phyloP scores from a whole-genome alignment of 768 basidiomycete genomes.

The Hericium coralloides region DNA sequence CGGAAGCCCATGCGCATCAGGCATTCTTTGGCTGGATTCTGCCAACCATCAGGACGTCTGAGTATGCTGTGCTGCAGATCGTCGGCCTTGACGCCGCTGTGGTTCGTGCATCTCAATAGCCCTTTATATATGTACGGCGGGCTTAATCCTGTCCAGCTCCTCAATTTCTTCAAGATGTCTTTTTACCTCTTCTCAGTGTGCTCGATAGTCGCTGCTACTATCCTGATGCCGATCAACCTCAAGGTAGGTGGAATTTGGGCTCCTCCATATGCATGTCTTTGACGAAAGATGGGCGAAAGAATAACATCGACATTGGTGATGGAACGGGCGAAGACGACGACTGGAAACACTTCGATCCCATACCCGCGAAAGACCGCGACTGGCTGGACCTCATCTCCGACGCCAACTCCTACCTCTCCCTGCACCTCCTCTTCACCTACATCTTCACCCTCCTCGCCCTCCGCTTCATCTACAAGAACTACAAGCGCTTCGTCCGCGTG shows the following conservation, averaged over 20 bases:
- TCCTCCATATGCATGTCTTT: not conserved
- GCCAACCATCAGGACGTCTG: constrained; percentile 83
- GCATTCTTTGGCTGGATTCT: constrained; percentile 96
- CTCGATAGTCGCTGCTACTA: constrained; percentile 68
- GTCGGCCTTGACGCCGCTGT: constrained; percentile 97
- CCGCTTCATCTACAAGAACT: constrained; percentile 83
- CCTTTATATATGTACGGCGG: no score
- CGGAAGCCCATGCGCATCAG: constrained; percentile 80
- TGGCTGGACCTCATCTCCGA: constrained; percentile 90
- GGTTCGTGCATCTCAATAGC: constrained; percentile 37
- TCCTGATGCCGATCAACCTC: constrained; percentile 95
- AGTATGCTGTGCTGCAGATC: constrained; percentile 90
- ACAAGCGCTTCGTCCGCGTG: constrained; percentile 78
- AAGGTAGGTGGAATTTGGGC: constrained; percentile 44
- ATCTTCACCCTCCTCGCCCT: constrained; percentile 84
- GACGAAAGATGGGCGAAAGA: constrained; percentile 27
- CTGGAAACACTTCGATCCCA: constrained; percentile 1
- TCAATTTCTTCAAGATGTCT: constrained; percentile 93
- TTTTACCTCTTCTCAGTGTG: constrained; percentile 88
- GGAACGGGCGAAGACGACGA: constrained; percentile 28
- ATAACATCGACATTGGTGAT: constrained; percentile 64
- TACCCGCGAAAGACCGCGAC: constrained; percentile 24
- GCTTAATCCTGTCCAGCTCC: constrained; percentile 43
- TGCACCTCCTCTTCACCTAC: constrained; percentile 91
- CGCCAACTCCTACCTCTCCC: constrained; percentile 79